Conservation (phyloP, 495 filamentous ascomycete species). For the Haplographium delicatum region DNA sequence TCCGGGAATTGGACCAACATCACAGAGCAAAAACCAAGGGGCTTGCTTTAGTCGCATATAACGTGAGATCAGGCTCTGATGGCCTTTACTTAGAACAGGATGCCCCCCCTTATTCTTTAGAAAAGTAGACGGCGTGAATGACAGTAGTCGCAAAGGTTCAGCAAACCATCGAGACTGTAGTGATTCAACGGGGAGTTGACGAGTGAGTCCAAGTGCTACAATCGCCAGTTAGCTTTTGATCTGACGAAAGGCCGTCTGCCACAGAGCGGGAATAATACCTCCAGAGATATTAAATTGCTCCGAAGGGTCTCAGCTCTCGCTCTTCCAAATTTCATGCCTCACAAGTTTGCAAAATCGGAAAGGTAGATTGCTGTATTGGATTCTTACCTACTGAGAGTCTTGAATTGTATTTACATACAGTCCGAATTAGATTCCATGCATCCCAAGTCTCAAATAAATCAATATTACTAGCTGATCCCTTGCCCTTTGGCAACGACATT, state of each 20-base stretch:
- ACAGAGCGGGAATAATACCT: constrained; percentile 27
- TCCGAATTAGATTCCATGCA: constrained; percentile 84
- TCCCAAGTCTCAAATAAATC: constrained; percentile 82
- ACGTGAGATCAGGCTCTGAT: constrained; percentile 71
- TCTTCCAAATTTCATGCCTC: constrained; percentile 3
- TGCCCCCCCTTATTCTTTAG: constrained; percentile 72
- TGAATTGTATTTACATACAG: constrained; percentile 77
- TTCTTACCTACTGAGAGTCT: constrained; percentile 82
- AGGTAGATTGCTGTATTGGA: constrained; percentile 20
- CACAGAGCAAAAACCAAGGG: constrained; percentile 77
- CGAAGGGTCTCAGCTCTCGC: constrained; percentile 22
- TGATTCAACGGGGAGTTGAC: constrained; percentile 64
- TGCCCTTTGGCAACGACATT: constrained; percentile 28
- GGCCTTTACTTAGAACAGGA: constrained; percentile 73
- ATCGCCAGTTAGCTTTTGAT: constrained; percentile 13
- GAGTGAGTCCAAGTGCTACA: constrained; percentile 67
- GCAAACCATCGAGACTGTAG: constrained; percentile 90
- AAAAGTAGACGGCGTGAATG: constrained; percentile 62
- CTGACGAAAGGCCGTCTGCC: background rate
- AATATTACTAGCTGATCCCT: constrained; percentile 32
- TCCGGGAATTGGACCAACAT: constrained; percentile 64
- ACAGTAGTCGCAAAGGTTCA: constrained; percentile 80
- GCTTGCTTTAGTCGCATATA: constrained; percentile 78
- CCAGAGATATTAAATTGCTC: constrained; percentile 24
- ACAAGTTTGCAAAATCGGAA: constrained; percentile 16